Percentiles rank a stretch among this genome's conserved stretches.
These are phyloP conservation scores for Termitomyces sp. DNA, from an alignment of 768 basidiomycete species.

Conservation along the genomic window DNA sequence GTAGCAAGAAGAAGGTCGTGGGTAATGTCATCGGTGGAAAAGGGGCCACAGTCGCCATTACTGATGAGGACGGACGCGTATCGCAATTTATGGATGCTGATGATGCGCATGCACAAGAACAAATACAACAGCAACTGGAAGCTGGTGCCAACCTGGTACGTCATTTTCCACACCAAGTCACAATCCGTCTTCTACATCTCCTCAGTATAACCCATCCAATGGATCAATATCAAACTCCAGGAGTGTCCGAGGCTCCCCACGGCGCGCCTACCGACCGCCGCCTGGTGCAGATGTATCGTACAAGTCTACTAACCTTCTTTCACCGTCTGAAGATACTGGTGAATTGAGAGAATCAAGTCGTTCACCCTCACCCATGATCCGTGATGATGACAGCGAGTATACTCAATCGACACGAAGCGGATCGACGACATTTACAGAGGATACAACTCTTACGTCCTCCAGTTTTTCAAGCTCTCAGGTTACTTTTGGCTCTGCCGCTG, in stretches of 20 bases:
- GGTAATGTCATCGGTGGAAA: constrained; percentile 4
- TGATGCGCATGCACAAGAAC: constrained; percentile 74
- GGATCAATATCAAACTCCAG: constrained; percentile 59
- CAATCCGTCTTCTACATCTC: not conserved
- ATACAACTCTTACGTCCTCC: constrained; percentile 51
- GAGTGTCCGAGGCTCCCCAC: constrained; percentile 65
- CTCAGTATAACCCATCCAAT: constrained; percentile 56
- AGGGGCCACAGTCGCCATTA: constrained; percentile 19
- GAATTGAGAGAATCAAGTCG: constrained; percentile 39
- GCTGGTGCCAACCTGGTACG: constrained; percentile 68
- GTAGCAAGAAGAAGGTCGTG: constrained; percentile 20
- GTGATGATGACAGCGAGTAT: constrained; percentile 54
- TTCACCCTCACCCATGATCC: constrained; percentile 36
- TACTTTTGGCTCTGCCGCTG: constrained; percentile 46
- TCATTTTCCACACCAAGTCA: constrained; percentile 5
- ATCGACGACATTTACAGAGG: constrained; percentile 40
- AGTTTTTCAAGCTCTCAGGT: constrained; percentile 36
- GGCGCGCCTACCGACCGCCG: constrained; percentile 44
- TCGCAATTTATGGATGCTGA: constrained; percentile 92
- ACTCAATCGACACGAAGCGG: constrained; percentile 39
- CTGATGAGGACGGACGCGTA: constrained; percentile 47
- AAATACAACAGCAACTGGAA: constrained; percentile 80
- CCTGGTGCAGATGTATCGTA: constrained; percentile 33
- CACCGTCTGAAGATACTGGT: constrained; percentile 37
- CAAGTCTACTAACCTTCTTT: constrained; percentile 35